Evolutionary conservation across 2,329 filamentous ascomycete species (phyloP).

Genomic region (Fusarium sp.): DNA sequence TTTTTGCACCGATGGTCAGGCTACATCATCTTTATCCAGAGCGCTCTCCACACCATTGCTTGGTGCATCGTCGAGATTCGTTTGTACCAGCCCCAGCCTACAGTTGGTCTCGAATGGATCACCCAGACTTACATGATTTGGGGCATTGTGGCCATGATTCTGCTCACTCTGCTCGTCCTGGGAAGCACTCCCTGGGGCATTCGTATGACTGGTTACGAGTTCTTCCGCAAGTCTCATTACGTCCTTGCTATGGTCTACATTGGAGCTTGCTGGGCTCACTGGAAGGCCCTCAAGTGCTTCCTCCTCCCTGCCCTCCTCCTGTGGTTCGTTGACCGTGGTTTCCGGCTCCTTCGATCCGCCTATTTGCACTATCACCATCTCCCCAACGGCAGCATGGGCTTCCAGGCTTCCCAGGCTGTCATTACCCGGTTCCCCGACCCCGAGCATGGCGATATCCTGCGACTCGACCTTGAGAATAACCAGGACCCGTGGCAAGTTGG

Average conservation of each 20-base stretch:
- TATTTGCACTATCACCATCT: conserved; percentile 71
- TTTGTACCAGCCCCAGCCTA: conserved; percentile 79
- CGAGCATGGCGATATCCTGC: conserved; percentile 71
- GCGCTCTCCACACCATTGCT: conserved; percentile 75
- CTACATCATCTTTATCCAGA: conserved; percentile 77
- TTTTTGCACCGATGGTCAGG: conserved; percentile 83
- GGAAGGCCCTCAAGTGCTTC: conserved; percentile 75
- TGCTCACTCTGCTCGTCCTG: conserved; percentile 71
- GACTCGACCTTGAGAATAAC: conserved; percentile 73
- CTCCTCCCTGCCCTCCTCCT: conserved; percentile 74
- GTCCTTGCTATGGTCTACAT: conserved; percentile 80
- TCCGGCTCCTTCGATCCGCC: conserved; percentile 68
- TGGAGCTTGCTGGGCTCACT: conserved; percentile 81
- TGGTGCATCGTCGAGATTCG: conserved; percentile 76
- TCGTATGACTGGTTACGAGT: conserved; percentile 77
- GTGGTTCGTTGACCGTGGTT: conserved; percentile 72
- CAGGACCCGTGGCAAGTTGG: conserved; percentile 74
- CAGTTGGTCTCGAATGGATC: conserved; percentile 67
- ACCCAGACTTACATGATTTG: conserved; percentile 77
- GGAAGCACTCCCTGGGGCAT: conserved; percentile 70
- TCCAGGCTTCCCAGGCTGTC: conserved; percentile 63
- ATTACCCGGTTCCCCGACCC: conserved; percentile 63
- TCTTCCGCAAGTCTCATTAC: conserved; percentile 81
- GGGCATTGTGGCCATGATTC: conserved; percentile 75
- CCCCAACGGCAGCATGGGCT: conserved; percentile 59